Conservation (phyloP, 2,329 filamentous ascomycete genomes). For the Aspergillus latus region DNA sequence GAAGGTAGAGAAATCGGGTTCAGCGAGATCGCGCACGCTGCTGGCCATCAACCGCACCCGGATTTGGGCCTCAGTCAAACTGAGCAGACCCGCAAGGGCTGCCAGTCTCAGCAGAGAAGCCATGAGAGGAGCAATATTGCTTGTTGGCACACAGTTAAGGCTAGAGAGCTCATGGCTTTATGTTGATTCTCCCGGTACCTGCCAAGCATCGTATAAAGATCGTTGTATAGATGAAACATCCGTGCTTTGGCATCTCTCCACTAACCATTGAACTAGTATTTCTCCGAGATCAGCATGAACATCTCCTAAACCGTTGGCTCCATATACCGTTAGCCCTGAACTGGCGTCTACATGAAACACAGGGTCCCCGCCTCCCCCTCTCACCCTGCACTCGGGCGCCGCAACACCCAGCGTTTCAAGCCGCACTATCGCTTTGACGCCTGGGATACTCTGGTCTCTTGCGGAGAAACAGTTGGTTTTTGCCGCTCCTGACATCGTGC, state of each 20-base stretch:
- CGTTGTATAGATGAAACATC: not conserved
- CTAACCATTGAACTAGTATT: not conserved
- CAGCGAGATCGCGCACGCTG: constrained; percentile 4
- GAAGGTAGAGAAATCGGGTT: constrained; percentile 9
- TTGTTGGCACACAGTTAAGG: not conserved
- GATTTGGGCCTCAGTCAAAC: not conserved
- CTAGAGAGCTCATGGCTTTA: not conserved
- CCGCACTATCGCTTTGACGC: too few species aligned
- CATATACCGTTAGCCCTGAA: too few species aligned
- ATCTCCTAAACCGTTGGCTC: not conserved
- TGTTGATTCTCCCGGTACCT: not conserved
- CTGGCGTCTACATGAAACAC: too few species aligned
- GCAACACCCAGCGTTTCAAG: too few species aligned
- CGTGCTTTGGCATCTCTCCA: not conserved
- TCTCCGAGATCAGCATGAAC: not conserved
- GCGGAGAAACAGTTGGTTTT: too few species aligned
- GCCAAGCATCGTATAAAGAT: not conserved
- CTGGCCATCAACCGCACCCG: constrained; percentile 5
- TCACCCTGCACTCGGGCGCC: too few species aligned
- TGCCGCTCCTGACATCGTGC: too few species aligned
- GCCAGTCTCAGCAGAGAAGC: not conserved
- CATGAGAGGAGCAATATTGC: not conserved
- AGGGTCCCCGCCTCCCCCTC: too few species aligned
- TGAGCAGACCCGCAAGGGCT: not conserved
- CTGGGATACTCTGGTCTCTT: too few species aligned